A percentile compares a stretch with the other conserved stretches of the same genome.
Conservation (phyloP, 768 basidiomycete species). For the Pleurotus citrinopileatus region DNA sequence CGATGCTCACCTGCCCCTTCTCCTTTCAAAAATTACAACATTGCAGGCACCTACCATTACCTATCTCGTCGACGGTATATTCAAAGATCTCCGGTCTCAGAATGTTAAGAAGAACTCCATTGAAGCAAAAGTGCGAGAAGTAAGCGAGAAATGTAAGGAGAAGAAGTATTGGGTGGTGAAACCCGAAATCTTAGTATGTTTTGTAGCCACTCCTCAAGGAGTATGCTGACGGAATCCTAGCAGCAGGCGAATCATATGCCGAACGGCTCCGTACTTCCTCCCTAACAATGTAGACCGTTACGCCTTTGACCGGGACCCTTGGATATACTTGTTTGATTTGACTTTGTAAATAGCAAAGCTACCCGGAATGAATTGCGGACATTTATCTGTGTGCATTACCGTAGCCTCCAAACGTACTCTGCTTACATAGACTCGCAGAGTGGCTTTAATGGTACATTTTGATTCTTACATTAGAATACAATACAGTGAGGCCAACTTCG, state of each 20-base stretch:
- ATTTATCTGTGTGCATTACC: too few species aligned
- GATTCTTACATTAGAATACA: not conserved
- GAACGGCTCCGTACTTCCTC: too few species aligned
- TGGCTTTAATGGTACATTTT: not conserved
- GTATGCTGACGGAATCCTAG: not conserved
- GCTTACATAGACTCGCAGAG: too few species aligned
- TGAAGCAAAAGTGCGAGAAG: conserved; percentile 76
- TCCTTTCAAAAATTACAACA: conserved; percentile 61
- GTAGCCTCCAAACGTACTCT: too few species aligned
- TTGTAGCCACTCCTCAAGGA: not conserved
- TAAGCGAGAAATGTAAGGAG: conserved; percentile 71
- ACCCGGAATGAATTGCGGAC: too few species aligned
- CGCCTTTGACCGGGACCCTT: too few species aligned
- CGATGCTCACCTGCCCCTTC: conserved; percentile 53
- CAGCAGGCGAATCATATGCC: not conserved
- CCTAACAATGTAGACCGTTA: too few species aligned
- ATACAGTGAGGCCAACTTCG: not conserved
- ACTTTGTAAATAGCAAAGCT: too few species aligned
- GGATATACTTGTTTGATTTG: too few species aligned
- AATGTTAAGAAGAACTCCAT: conserved; percentile 84
- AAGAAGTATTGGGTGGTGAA: conserved; percentile 76
- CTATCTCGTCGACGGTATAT: conserved; percentile 70
- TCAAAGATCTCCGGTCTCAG: conserved; percentile 63
- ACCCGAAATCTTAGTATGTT: conserved; percentile 11
- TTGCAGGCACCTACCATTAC: conserved; percentile 61